These are phyloP conservation scores for Fraxinus floribunda DNA, from an alignment of 305 asterid species.

Conservation along the genomic window DNA sequence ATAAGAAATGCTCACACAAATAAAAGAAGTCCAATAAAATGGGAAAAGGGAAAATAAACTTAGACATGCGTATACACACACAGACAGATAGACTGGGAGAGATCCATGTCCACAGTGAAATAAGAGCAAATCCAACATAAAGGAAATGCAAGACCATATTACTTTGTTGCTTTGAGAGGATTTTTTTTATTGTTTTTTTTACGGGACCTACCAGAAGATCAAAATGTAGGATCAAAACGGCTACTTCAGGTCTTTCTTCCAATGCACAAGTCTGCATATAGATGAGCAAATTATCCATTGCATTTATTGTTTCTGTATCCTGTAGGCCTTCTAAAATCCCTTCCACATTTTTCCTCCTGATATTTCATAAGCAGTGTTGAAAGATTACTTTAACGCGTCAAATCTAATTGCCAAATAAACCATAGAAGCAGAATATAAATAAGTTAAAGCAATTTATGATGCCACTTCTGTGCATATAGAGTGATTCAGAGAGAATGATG, in stretches of 20 bases:
- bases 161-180: neutral
- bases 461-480: neutral
- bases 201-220: constrained; percentile 58
- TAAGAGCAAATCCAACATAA: neutral
- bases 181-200: neutral
- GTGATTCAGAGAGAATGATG: neutral
- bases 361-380: constrained; percentile 11
- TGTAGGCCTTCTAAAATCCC: constrained; percentile 45
- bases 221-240: constrained; percentile 61
- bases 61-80: neutral
- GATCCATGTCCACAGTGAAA: neutral
- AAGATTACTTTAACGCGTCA: neutral
- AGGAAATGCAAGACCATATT: neutral
- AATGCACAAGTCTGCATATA: constrained; percentile 48
- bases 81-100: neutral
- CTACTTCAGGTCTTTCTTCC: constrained; percentile 55
- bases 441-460: neutral
- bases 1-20: neutral
- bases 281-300: constrained; percentile 45
- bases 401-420: constrained; percentile 3
- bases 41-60: neutral
- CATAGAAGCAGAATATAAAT: neutral
- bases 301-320: constrained; percentile 41
- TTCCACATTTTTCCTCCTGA: constrained; percentile 61
- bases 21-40: neutral